These are phyloP conservation scores for Saccharomyces hybrid DNA, from an alignment of 1,139 yeast genomes.

Conservation along the genomic window DNA sequence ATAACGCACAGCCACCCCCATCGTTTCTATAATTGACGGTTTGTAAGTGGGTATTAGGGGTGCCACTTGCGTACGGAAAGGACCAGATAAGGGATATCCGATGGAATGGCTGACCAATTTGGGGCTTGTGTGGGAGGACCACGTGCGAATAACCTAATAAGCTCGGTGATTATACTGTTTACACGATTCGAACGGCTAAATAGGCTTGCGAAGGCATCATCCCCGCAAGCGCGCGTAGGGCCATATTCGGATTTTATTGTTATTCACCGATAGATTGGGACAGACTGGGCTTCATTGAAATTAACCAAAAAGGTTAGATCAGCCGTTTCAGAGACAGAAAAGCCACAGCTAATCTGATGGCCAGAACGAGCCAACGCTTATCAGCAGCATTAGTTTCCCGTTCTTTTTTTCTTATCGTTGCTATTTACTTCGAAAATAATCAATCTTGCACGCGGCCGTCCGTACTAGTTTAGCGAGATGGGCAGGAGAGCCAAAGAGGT, in stretches of 20 bases:
- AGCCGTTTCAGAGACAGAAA: not conserved
- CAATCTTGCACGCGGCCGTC: too few species aligned
- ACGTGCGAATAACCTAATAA: not conserved
- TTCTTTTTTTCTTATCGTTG: not conserved
- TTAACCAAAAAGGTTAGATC: not conserved
- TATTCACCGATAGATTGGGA: not conserved
- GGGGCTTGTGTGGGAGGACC: not conserved
- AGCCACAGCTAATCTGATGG: not conserved
- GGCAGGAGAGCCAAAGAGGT: not conserved
- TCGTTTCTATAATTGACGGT: not conserved
- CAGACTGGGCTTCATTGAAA: not conserved
- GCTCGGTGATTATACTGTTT: not conserved
- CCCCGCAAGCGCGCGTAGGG: not conserved
- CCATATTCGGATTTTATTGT: not conserved
- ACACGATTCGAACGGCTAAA: not conserved
- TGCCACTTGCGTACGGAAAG: not conserved
- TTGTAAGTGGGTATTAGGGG: not conserved
- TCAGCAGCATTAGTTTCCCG: too few species aligned
- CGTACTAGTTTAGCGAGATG: not conserved
- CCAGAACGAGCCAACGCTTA: not conserved
- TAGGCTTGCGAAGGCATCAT: not conserved
- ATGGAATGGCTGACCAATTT: not conserved
- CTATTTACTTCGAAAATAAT: not conserved
- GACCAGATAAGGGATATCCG: not conserved
- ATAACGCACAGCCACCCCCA: not conserved